A percentile compares a stretch with the other conserved stretches of the same genome.
Evolutionary conservation across 768 basidiomycete species (phyloP).

Genomic region (Dentipellis fragilis): DNA sequence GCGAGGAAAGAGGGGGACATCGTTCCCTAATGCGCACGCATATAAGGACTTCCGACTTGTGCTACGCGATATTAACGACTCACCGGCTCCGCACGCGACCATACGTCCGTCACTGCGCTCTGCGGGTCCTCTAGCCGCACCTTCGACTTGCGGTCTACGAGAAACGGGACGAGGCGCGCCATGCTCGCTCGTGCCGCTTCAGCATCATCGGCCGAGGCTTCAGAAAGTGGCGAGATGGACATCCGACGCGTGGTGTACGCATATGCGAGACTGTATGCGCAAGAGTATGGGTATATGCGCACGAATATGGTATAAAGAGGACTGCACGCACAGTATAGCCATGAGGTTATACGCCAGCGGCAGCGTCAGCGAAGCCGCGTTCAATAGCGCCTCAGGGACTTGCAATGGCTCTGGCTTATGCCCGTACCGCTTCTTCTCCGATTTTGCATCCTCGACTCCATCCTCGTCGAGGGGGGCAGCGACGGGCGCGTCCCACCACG

Average conservation of each 20-base stretch:
- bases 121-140: slow-evolving; percentile 40
- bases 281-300: neutral
- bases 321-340: slow-evolving; percentile 48
- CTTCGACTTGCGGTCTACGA: slow-evolving; percentile 49
- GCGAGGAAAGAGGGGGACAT: slow-evolving; percentile 33
- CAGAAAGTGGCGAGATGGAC: slow-evolving; percentile 45
- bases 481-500: slow-evolving; percentile 61
- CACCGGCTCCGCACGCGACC: slow-evolving; percentile 54
- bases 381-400: slow-evolving; percentile 34
- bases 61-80: slow-evolving; percentile 11
- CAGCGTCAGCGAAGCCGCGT: slow-evolving; percentile 21
- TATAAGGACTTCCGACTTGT: neutral
- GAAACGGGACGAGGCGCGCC: slow-evolving; percentile 50
- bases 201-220: slow-evolving; percentile 25
- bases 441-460: neutral
- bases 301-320: neutral
- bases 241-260: slow-evolving; percentile 56
- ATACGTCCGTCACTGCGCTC: slow-evolving; percentile 48
- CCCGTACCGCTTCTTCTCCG: slow-evolving; percentile 18
- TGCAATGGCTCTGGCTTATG: slow-evolving; percentile 31
- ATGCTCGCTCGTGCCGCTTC: slow-evolving; percentile 38
- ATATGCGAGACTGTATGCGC: slow-evolving; percentile 48
- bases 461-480: neutral
- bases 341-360: slow-evolving; percentile 60
- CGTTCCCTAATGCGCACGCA: slow-evolving; percentile 12